phyloP scores from a whole-genome alignment of 1,284 basidiomycete genomes.

The Leccinum griseonigrum region DNA sequence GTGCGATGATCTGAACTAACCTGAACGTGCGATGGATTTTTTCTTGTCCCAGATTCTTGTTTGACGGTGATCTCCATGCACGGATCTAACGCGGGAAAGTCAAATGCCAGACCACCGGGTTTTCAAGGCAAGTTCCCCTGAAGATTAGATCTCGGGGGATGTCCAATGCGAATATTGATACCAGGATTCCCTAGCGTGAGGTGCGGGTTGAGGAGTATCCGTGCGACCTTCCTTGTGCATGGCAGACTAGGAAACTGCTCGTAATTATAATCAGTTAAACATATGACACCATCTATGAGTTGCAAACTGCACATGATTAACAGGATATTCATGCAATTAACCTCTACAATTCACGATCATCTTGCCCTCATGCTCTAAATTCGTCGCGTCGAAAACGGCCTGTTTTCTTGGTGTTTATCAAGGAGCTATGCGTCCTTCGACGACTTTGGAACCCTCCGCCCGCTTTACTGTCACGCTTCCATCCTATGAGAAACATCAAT shows the following conservation, averaged over 20 bases:
- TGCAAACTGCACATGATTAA: background rate
- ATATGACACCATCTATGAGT: background rate
- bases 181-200: background rate
- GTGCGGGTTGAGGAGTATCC: background rate
- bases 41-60: background rate
- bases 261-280: background rate
- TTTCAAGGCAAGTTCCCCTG: background rate
- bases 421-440: slow-evolving; percentile 20
- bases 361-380: background rate
- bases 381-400: background rate
- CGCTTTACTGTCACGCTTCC: slow-evolving; percentile 32
- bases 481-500: slow-evolving; percentile 19
- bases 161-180: background rate
- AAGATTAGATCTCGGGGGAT: background rate
- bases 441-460: slow-evolving; percentile 11
- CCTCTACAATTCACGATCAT: background rate
- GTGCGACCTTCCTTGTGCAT: background rate
- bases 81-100: background rate
- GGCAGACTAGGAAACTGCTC: background rate
- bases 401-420: slow-evolving; percentile 5
- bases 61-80: background rate
- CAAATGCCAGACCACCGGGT: background rate
- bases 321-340: background rate
- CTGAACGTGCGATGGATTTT: background rate
- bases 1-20: background rate